phyloP scores from a whole-genome alignment of 2,329 filamentous ascomycete species.

The Fusarium pseudograminearum region DNA sequence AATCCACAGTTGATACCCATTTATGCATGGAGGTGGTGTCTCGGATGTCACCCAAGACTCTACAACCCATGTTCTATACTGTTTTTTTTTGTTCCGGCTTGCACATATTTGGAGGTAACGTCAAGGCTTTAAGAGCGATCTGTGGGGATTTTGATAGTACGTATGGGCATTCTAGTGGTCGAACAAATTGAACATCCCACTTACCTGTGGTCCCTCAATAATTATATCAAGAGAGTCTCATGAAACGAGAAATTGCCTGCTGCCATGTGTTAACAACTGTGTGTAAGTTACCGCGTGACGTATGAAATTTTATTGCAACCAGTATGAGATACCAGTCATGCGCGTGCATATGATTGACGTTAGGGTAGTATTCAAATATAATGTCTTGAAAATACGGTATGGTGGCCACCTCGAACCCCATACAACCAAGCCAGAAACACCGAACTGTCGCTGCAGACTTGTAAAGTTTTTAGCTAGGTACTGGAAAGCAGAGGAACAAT shows the following conservation, averaged over 20 bases:
- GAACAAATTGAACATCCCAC: conserved; percentile 15
- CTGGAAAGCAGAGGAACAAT: background rate
- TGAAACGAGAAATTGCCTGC: background rate
- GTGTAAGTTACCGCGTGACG: conserved; percentile 24
- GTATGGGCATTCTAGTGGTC: background rate
- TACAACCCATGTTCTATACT: background rate
- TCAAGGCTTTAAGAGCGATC: background rate
- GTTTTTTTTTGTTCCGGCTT: background rate
- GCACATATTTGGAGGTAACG: background rate
- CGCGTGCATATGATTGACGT: background rate
- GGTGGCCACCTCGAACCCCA: background rate
- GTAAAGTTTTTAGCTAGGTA: background rate
- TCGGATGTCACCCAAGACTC: background rate
- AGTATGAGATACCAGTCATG: conserved; percentile 17
- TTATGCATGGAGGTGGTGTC: background rate
- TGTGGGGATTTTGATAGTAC: background rate
- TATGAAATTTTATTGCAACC: background rate
- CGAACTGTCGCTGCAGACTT: background rate
- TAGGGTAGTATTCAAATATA: conserved; percentile 21
- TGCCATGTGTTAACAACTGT: background rate
- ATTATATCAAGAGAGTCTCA: background rate
- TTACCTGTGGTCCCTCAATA: background rate
- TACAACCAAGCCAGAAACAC: background rate
- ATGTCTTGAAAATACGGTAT: conserved; percentile 24
- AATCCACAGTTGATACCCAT: conserved; percentile 22